Percentiles rank a stretch among this genome's conserved stretches.
phyloP scores from a whole-genome alignment of 129 eudicot genomes.

The Pseudognaphalium luteoalbum region DNA sequence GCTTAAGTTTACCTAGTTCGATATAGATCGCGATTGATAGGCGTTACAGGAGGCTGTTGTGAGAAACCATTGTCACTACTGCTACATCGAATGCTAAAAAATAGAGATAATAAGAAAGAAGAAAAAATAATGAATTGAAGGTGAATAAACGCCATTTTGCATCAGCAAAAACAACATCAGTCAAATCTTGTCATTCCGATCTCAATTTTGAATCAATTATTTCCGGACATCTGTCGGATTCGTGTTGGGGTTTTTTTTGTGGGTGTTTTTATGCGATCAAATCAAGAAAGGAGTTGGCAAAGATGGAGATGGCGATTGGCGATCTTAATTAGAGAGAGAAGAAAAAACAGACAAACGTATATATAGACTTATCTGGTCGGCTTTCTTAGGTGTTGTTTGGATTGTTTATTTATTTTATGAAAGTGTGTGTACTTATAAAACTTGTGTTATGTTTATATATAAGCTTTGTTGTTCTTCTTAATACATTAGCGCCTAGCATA shows the following conservation, averaged over 20 bases:
- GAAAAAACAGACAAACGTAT: neutral
- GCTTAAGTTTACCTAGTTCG: constrained; percentile 60
- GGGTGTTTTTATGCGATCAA: constrained; percentile 3
- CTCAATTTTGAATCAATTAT: constrained; percentile 29
- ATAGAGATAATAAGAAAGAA: constrained; percentile 17
- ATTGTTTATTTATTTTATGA: too few species aligned
- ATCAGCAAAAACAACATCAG: constrained; percentile 24
- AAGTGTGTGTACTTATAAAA: too few species aligned
- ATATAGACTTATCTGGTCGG: neutral
- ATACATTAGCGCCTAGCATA: too few species aligned
- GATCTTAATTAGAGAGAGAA: neutral
- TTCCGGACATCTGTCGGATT: neutral
- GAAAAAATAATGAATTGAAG: constrained; percentile 21
- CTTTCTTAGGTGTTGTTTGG: neutral
- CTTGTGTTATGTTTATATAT: too few species aligned
- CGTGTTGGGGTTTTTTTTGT: neutral
- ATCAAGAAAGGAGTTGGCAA: constrained; percentile 24
- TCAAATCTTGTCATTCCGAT: constrained; percentile 29
- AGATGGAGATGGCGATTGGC: neutral
- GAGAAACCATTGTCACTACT: constrained; percentile 39
- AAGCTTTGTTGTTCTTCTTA: too few species aligned
- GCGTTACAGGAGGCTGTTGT: constrained; percentile 46
- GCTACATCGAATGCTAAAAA: constrained; percentile 28
- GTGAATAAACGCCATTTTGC: constrained; percentile 12
- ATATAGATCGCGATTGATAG: constrained; percentile 92